These are phyloP conservation scores for Euphorbia schlechtendalii DNA, from an alignment of 441 rosid species.

Conservation along the genomic window DNA sequence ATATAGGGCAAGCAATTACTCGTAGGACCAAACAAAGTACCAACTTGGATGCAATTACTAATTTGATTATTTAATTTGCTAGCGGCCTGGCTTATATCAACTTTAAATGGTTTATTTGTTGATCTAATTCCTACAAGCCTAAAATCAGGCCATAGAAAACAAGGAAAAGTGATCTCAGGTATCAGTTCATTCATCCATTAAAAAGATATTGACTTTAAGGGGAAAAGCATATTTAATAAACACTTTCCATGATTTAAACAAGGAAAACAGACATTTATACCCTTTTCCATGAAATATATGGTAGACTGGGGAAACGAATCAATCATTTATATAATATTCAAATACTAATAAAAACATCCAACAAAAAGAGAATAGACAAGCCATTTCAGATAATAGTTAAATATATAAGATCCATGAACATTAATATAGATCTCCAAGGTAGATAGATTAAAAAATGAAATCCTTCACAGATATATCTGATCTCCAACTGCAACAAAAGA, in stretches of 20 bases:
- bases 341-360: neutral
- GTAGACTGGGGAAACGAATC: slow-evolving; percentile 2
- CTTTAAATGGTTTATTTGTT: neutral
- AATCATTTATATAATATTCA: neutral
- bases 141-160: neutral
- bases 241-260: slow-evolving; percentile 10
- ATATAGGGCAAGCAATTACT: neutral
- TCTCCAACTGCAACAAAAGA: neutral
- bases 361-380: slow-evolving; percentile 8
- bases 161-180: neutral
- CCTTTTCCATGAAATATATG: slow-evolving; percentile 8
- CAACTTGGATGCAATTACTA: neutral
- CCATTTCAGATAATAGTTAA: slow-evolving; percentile 10
- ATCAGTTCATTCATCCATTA: neutral
- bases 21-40: neutral
- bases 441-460: slow-evolving; percentile 9
- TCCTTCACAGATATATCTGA: neutral
- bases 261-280: neutral
- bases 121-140: neutral
- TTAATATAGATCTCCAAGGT: neutral
- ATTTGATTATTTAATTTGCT: slow-evolving; percentile 2
- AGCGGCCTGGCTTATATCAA: neutral
- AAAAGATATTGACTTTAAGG: neutral
- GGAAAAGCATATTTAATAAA: neutral
- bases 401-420: slow-evolving; percentile 7